Evolutionary conservation across 345 rosid genomes (phyloP).

Genomic region (Salix suchowensis): DNA sequence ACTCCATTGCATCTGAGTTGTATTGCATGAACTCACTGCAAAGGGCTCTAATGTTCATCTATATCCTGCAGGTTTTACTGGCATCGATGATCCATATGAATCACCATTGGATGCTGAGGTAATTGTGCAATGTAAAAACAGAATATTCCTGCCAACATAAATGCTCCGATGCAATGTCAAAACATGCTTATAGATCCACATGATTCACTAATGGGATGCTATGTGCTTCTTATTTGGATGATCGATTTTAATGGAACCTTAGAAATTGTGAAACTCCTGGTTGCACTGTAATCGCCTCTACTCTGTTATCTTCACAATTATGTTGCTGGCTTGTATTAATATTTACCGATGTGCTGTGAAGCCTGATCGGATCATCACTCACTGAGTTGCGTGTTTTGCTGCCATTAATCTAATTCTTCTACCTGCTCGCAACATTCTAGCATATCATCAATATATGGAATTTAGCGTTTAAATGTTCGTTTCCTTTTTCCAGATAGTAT

Average conservation of each 20-base stretch:
- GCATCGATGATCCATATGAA: conserved; percentile 31
- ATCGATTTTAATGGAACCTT: neutral
- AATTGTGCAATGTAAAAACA: neutral
- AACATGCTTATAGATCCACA: neutral
- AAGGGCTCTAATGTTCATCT: neutral
- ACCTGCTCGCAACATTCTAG: neutral
- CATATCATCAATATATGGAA: neutral
- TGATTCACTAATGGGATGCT: neutral
- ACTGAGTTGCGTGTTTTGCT: neutral
- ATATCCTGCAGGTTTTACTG: conserved; percentile 22
- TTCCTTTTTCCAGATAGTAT: conserved; percentile 7
- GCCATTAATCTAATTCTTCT: neutral
- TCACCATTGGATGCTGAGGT: conserved; percentile 21
- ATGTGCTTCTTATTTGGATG: neutral
- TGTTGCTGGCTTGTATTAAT: neutral
- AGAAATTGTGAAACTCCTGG: neutral
- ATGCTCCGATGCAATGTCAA: neutral
- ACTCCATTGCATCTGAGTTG: neutral
- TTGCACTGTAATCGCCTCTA: neutral
- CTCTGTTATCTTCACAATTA: neutral
- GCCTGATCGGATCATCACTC: neutral
- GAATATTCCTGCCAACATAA: neutral
- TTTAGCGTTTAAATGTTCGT: neutral
- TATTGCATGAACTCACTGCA: neutral
- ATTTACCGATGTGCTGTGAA: neutral